A percentile compares a stretch with the other conserved stretches of the same genome.
phyloP scores from a whole-genome alignment of 2,329 filamentous ascomycete genomes.

The Alternaria brassicae region DNA sequence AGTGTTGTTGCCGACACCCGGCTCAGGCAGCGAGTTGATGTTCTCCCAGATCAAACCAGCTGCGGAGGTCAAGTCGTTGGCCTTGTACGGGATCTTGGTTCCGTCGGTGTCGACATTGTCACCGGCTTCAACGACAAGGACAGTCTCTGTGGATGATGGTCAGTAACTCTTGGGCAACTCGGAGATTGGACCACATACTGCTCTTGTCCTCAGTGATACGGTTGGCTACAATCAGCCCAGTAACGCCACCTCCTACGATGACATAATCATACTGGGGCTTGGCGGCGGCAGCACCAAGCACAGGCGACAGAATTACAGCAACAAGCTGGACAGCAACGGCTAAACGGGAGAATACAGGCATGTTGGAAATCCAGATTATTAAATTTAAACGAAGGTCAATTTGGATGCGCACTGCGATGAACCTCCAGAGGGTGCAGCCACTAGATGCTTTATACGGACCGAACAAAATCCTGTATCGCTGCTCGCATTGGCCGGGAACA shows the following conservation, averaged over 20 bases:
- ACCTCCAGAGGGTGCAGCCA: conserved; percentile 7
- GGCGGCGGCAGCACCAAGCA: conserved; percentile 19
- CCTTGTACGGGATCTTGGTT: conserved; percentile 39
- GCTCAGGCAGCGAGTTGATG: conserved; percentile 32
- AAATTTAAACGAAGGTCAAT: conserved; percentile 25
- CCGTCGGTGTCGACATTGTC: conserved; percentile 32
- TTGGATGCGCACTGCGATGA: conserved; percentile 10
- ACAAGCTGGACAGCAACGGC: conserved; percentile 35
- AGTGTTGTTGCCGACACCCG: conserved; percentile 29
- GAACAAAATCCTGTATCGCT: conserved; percentile 6
- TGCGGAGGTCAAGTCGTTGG: conserved; percentile 31
- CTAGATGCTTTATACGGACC: conserved; percentile 28
- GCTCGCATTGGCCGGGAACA: conserved; percentile 20
- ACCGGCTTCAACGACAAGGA: conserved; percentile 38
- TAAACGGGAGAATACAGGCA: conserved; percentile 37
- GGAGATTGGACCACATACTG: conserved; percentile 18
- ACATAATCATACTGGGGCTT: conserved; percentile 39
- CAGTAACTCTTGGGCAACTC: background rate
- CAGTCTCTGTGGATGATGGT: conserved; percentile 22
- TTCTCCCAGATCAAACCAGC: conserved; percentile 31
- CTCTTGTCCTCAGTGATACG: conserved; percentile 34
- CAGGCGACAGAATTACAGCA: conserved; percentile 29
- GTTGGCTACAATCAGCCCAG: conserved; percentile 39
- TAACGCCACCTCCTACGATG: conserved; percentile 42
- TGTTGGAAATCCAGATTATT: conserved; percentile 22